Percentiles rank a stretch among this genome's conserved stretches.
Conservation (phyloP, 2,329 filamentous ascomycete genomes). For the Leptographium radiaticola region DNA sequence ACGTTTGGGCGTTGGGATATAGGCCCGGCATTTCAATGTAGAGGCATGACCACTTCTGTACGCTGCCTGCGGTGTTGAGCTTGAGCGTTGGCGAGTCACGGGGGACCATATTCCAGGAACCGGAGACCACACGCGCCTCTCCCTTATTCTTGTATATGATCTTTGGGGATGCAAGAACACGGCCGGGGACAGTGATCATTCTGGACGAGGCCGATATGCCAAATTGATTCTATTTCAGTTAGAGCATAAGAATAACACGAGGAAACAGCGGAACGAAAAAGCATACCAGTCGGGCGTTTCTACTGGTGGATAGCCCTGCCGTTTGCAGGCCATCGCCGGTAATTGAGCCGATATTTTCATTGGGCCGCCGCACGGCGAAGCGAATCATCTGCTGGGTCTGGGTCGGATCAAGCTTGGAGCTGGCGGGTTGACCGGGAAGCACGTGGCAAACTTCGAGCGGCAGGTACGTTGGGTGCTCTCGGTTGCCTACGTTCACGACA, state of each 20-base stretch:
- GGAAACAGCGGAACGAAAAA: neutral
- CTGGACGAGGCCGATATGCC: conserved; percentile 30
- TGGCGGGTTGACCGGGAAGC: conserved; percentile 40
- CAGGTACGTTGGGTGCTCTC: conserved; percentile 39
- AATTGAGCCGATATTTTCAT: conserved; percentile 43
- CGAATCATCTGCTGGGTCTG: conserved; percentile 47
- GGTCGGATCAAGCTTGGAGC: conserved; percentile 30
- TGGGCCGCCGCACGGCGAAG: conserved; percentile 45
- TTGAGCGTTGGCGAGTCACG: conserved; percentile 19
- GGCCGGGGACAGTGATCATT: conserved; percentile 50
- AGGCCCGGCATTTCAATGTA: conserved; percentile 8
- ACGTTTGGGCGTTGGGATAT: neutral
- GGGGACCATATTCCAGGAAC: conserved; percentile 45
- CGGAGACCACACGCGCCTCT: conserved; percentile 16
- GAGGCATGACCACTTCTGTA: conserved; percentile 28
- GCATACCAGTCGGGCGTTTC: conserved; percentile 19
- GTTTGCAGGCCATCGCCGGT: conserved; percentile 30
- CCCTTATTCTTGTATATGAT: conserved; percentile 34
- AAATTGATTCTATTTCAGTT: conserved; percentile 26
- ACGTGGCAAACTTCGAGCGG: conserved; percentile 45
- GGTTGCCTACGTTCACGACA: conserved; percentile 47
- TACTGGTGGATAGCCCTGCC: conserved; percentile 28
- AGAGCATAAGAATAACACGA: neutral
- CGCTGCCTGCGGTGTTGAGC: conserved; percentile 29
- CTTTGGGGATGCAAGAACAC: conserved; percentile 32